phyloP scores from a whole-genome alignment of 2,329 filamentous ascomycete species.

The Colletotrichum tropicicola region DNA sequence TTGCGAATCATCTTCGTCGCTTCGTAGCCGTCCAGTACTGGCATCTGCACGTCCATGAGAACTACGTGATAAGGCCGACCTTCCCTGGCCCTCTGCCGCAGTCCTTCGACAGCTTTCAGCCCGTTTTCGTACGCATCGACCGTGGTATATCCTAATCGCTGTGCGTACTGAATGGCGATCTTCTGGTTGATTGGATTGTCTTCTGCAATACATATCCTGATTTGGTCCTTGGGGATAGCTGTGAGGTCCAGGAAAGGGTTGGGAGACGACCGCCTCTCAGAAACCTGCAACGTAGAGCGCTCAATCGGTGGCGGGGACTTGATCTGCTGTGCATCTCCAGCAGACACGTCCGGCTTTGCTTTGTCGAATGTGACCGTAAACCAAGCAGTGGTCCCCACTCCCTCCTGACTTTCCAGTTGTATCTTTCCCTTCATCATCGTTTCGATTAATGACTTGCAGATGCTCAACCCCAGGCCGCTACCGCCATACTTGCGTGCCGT shows the following conservation, averaged over 20 bases:
- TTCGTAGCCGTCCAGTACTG: conserved; percentile 90
- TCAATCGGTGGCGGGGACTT: conserved; percentile 47
- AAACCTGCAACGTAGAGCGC: conserved; percentile 39
- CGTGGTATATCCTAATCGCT: conserved; percentile 80
- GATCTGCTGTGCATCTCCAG: conserved; percentile 60
- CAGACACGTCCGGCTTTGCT: conserved; percentile 69
- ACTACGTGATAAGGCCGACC: conserved; percentile 87
- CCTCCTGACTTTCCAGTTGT: conserved; percentile 79
- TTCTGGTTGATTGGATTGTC: conserved; percentile 96
- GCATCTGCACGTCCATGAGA: conserved; percentile 98
- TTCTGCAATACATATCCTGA: conserved; percentile 92
- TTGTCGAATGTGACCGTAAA: conserved; percentile 91
- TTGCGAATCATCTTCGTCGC: conserved; percentile 84
- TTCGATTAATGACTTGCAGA: conserved; percentile 94
- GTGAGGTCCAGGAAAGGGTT: conserved; percentile 72
- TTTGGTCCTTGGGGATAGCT: conserved; percentile 76
- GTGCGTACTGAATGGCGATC: conserved; percentile 91
- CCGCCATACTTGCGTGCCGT: conserved; percentile 92
- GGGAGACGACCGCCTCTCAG: conserved; percentile 49
- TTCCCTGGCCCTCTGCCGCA: conserved; percentile 76
- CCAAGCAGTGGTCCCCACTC: conserved; percentile 74
- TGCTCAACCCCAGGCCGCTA: conserved; percentile 89
- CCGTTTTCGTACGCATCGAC: conserved; percentile 94
- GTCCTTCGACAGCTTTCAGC: conserved; percentile 84
- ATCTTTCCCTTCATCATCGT: conserved; percentile 91